Conservation (phyloP, 2,329 filamentous ascomycete genomes). For the Graphiopsis chlorocephala region DNA sequence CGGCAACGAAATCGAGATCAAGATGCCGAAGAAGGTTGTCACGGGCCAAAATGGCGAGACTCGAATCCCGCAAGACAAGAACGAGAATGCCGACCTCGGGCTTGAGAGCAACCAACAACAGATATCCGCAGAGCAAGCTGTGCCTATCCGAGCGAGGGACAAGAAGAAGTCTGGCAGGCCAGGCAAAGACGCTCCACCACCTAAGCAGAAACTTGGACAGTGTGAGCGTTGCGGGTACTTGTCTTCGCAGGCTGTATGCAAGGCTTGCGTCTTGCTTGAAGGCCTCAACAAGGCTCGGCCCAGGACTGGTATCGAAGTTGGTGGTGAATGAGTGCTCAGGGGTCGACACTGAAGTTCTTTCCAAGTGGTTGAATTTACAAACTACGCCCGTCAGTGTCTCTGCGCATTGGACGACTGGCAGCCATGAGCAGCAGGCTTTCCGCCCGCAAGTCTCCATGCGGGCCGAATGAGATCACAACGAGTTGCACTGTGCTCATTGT, state of each 20-base stretch:
- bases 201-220: slow-evolving; percentile 73
- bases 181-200: slow-evolving; percentile 21
- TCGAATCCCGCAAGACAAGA: neutral
- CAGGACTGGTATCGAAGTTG: slow-evolving; percentile 39
- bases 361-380: neutral
- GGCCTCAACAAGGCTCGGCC: slow-evolving; percentile 74
- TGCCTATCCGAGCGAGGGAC: slow-evolving; percentile 34
- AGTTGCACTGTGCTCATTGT: neutral
- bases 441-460: neutral
- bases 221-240: slow-evolving; percentile 92
- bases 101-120: neutral
- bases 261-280: slow-evolving; percentile 87
- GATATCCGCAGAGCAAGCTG: neutral
- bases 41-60: neutral
- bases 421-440: neutral
- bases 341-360: neutral
- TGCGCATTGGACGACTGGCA: neutral
- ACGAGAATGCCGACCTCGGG: neutral
- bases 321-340: slow-evolving; percentile 1
- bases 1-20: slow-evolving; percentile 65
- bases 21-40: slow-evolving; percentile 21
- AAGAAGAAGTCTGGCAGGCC: slow-evolving; percentile 21
- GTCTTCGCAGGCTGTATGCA: slow-evolving; percentile 89
- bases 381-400: neutral
- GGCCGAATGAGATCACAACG: neutral